Evolutionary conservation across 805 yeast species (phyloP), one percentile per base, ranked within the genome.

Genomic region (Schwanniomyces polymorphus): DNA sequence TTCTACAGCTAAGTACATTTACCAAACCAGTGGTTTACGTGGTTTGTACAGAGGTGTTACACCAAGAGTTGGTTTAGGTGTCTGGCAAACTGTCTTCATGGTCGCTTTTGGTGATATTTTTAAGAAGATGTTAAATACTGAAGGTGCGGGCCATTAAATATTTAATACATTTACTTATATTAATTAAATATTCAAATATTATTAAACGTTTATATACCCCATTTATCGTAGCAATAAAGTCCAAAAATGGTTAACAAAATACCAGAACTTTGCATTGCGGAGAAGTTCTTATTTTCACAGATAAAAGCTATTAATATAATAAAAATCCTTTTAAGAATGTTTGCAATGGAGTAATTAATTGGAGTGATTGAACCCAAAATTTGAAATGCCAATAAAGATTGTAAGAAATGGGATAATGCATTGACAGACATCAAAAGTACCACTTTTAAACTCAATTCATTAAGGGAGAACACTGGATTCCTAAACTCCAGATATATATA

Each of bases 61-160:
- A 12, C 98, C 99, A 58, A 87, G 99, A 79, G 82, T 94, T 57
- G 97, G 96, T 47, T 80, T 94, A 55, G 96, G 98, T 60, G 86
- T 92, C 53, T 94, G 98, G 97, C 99, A 94, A 76, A 92, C 98
- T 2, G 90, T 92, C 40, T 92, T 96, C 68, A 92, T 92, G 98
- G 98, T 92, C 49, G 97, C 97, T 10, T 83, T 94, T 56, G 99
- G 98, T 67, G 99, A 94, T 64, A 88, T 91, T 38, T 67, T 72
- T 61, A 73, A 71, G 60, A 64, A 60, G 52, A 52, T 69, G 64
- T 65, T 73, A 56, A 72, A 72, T 45, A 64, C 74, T 31, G 73
- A 73, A 23, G 72, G 73, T 40, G 65, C 64, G 31, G 72, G 72
- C 18, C 74, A 69, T 57, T 69, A 59, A 50, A 27, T 31, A 39